Evolutionary conservation across 192 early-diverging fungal species (phyloP), one percentile per base, ranked within the genome.

Genomic region (Coemansia sp.): DNA sequence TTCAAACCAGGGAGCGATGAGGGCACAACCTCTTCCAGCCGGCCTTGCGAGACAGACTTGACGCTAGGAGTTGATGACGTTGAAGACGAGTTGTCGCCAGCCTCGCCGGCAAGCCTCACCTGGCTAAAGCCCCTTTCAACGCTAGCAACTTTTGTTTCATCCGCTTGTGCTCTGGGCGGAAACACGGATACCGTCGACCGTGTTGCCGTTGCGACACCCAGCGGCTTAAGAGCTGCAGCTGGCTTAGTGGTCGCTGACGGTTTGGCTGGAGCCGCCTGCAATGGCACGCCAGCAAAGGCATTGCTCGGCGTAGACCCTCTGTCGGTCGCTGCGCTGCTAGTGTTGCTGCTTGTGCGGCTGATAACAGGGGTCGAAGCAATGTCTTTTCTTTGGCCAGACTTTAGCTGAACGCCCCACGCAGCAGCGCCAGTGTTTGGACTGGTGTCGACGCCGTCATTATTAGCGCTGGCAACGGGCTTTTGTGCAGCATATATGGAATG

Each of bases 1-100:
- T 73, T 73, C 10, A 81, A 70, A 3, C 79, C 79, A 13, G 79
- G 79, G 32, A 81, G 59, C 17, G 74, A 76, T 12, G 79, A 81
- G 22, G 46, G 70, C 48, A 68, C 58, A 14, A 59, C 37, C 14
- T 75, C 70, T 0, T 70, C 57, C 43, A 9, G 49, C 61, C 46
- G 50, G 32, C 25, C 46, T 40, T 37, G 51, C 16, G 60, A 53
- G n/a, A n/a, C 44, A 20, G 59, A 56, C 19, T 44, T 55, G 50
- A 40, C 22, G 57, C 63, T 69, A 19, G 44, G 49, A 10, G 61
- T 37, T 1, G 57, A 20, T 32, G 55, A 39, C 16, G 32, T 39
- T 0, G 51, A 25, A 8, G 63, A 69, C 16, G 72, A 65, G 11
- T 66, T 73, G 48, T 68, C 66, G 45, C 70, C 78, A 19, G 78